Evolutionary conservation across 257 asterid genomes (phyloP), one percentile per base, ranked within the genome.

Genomic region (Nicotiana benthamiana): DNA sequence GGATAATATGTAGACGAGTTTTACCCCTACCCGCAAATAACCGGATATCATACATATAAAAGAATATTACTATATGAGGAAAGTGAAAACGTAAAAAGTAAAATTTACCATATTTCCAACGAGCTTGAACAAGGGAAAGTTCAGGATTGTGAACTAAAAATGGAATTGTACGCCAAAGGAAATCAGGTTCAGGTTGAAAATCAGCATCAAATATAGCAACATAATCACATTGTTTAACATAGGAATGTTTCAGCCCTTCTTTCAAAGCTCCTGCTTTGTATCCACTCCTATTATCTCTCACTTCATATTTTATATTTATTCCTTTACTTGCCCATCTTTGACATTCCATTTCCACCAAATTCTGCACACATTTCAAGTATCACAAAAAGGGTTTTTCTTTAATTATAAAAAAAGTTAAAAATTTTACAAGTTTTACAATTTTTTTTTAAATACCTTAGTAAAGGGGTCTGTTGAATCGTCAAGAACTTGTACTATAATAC

Each of bases 191-290:
- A 0, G 99, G 99, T 67, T 92, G 99, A 72, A 95, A 95, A 86
- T 95, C 99, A 0, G 99, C 99, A 59, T 95, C 97, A 43, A 95
- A 91, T 5, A 95, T 95, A 0, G 92, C 99, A 2, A 95, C 99
- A 70, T 77, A 92, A 48, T 95, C 98, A 27, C 99, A 95, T 57
- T 90, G 91, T 62, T 91, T 95, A 17, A 90, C 97, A 60, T 95
- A 95, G 5, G 89, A 18, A 74, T 88, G 97, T 18, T 81, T 92
- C 40, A 95, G 86, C 4, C 99, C 99, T 81, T 91, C 87, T 74
- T 95, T 95, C 2, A 95, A 84, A 2, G 99, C 99, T 26, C 99
- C 99, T 2, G 99, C 96, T 90, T 95, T 95, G 90, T 95, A 95
- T 4, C 99, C 99, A 79, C 86, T 91, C 62, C 99, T 86, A 83